Evolutionary conservation across 2,329 filamentous ascomycete genomes (phyloP).

Genomic region (Lecanosticta acicola): DNA sequence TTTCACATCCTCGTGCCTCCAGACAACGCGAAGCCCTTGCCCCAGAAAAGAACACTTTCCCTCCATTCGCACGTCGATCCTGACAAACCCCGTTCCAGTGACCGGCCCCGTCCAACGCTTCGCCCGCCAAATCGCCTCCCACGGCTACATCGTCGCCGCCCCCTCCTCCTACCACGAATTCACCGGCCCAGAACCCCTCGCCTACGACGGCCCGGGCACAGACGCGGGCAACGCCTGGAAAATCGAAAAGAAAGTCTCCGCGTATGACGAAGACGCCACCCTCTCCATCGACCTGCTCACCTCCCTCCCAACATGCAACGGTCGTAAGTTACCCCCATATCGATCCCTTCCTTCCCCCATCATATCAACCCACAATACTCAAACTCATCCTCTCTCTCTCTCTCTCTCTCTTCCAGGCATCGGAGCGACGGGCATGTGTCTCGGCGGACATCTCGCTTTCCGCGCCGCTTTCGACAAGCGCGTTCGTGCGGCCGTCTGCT

Average conservation of each 20-base stretch:
- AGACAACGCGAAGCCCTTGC: neutral
- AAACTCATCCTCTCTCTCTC: neutral
- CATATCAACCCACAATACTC: neutral
- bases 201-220: slow-evolving; percentile 83
- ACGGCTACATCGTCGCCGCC: slow-evolving; percentile 88
- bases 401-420: slow-evolving; percentile 9
- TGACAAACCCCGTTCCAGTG: slow-evolving; percentile 47
- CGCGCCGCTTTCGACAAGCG: slow-evolving; percentile 68
- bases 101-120: slow-evolving; percentile 87
- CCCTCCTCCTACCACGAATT: slow-evolving; percentile 94
- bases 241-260: slow-evolving; percentile 68
- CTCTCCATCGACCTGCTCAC: slow-evolving; percentile 40
- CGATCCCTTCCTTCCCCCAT: too few relatives aligned
- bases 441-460: slow-evolving; percentile 82
- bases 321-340: neutral
- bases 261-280: slow-evolving; percentile 64
- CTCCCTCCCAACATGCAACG: slow-evolving; percentile 48
- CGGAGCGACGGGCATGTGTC: slow-evolving; percentile 75
- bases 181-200: slow-evolving; percentile 72
- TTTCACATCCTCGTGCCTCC: neutral
- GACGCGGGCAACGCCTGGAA: slow-evolving; percentile 85
- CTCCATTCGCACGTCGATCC: neutral
- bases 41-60: too few relatives aligned
- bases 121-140: slow-evolving; percentile 82
- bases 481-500: slow-evolving; percentile 72